Evolutionary conservation across 2,329 filamentous ascomycete genomes (phyloP), one percentile per base, ranked within the genome.

Genomic region (Stagonosporopsis chrysanthemi): DNA sequence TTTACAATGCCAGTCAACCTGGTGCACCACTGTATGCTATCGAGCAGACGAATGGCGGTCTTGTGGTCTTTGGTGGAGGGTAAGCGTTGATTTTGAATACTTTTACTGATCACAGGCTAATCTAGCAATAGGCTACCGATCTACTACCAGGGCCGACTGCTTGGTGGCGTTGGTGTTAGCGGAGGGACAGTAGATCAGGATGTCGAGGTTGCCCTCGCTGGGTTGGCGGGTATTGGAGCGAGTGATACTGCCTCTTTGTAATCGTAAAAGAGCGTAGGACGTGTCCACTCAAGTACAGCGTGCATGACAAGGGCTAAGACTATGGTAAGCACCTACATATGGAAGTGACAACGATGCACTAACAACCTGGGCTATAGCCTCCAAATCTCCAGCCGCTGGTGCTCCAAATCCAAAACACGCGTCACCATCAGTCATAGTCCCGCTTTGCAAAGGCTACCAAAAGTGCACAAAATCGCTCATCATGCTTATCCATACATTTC

Each of bases 111-210:
- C 1, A 23, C 9, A 3, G n/a, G 26, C 52, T 63, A 22, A 64
- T 28, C 4, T 2, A 19, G n/a, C 9, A n/a, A 5, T 19, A 64
- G 64, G 14, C 38, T 72, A n/a, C 71, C 71, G 22, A 58, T 72
- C 9, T 71, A 67, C 28, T 23, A 63, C 1, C 52, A 65, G 33
- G 70, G 68, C 8, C 58, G 39, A 15, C 52, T 73, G 47, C 68
- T 73, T 52, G 69, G 70, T 2, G 66, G 65, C 22, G 65, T 72
- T 5, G 70, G 70, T 52, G 69, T 70, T 9, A 71, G 68, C 51
- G 71, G 71, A 15, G 71, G 70, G 1, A 62, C 63, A 0, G 68
- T 72, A 6, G 43, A 52, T 11, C 68, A 72, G 47, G 71, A 73
- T 60, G 53, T 70, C 4, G 48, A 64, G 56, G 65, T 71, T 40